Percentiles rank a stretch among this genome's conserved stretches.
Conservation (phyloP, 495 filamentous ascomycete species). For the Talaromyces thailandensis region DNA sequence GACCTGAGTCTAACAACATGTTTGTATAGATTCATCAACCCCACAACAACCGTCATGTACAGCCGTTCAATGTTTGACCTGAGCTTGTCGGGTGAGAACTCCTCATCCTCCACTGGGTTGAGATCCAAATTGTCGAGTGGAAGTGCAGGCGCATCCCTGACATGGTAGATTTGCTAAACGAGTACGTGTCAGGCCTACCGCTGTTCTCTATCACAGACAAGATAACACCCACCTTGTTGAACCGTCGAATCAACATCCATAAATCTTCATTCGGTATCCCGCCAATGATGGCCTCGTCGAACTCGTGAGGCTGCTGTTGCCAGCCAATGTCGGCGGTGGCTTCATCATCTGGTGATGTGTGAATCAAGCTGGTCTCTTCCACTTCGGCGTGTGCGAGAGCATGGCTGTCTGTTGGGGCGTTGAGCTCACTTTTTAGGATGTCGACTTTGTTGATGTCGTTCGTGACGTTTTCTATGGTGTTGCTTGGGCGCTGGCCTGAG, state of each 20-base stretch:
- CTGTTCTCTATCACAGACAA: neutral
- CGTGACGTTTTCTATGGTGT: neutral
- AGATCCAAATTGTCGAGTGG: conserved; percentile 62
- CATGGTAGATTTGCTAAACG: conserved; percentile 76
- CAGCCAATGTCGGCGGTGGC: conserved; percentile 66
- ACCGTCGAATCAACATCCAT: conserved; percentile 71
- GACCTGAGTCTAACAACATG: conserved; percentile 71
- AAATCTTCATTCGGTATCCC: conserved; percentile 77
- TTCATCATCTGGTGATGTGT: conserved; percentile 28
- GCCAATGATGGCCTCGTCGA: conserved; percentile 56
- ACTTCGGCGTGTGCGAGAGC: conserved; percentile 34
- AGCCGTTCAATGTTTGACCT: conserved; percentile 72
- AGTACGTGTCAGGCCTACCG: conserved; percentile 6
- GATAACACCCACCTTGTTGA: conserved; percentile 58
- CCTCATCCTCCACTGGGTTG: conserved; percentile 70
- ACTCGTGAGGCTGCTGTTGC: conserved; percentile 49
- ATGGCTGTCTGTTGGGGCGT: conserved; percentile 39
- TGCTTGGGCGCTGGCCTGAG: neutral
- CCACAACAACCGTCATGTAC: conserved; percentile 73
- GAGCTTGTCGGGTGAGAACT: conserved; percentile 81
- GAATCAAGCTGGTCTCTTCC: conserved; percentile 40
- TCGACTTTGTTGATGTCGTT: conserved; percentile 3
- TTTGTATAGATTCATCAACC: conserved; percentile 55
- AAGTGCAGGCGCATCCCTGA: conserved; percentile 54
- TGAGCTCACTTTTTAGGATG: conserved; percentile 1